Evolutionary conservation across 2,329 filamentous ascomycete genomes (phyloP), one percentile per base, ranked within the genome.

Genomic region (Lojkania enalia): DNA sequence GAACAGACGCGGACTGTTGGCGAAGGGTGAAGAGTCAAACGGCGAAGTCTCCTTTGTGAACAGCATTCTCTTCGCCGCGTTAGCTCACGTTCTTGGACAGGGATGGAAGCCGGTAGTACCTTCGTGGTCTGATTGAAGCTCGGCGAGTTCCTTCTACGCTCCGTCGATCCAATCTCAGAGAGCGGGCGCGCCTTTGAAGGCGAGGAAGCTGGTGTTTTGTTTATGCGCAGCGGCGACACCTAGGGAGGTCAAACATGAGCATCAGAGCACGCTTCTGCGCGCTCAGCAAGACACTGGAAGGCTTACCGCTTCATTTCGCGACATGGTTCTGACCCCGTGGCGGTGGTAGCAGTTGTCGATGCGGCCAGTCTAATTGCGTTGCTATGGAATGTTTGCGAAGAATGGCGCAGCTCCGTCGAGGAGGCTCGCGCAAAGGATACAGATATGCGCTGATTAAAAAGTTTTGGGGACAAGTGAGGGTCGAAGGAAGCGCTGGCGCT

Each of bases 121-220:
- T 87, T 90, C 47, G 75, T 78, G 50, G 74, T 71, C 69, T 91
- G 87, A 62, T 87, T 90, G 82, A 86, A 95, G 76, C 87, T 95
- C 41, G 91, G 90, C 39, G 91, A 96, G 75, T 97, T 97, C 61
- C 91, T 82, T 67, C 92, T 83, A 71, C 84, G 86, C 72, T 91
- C 89, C 51, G 87, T 87, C 40, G 88, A 87, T 58, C 87, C 89
- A 64, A 99, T 84, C 75, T 99, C 94, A 51, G 90, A 88, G 54
- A 99, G 80, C 46, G 94, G 88, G 36, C 66, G 60, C 87, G 52
- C 77, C 70, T 85, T 91, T 62, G 75, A 71, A 33, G 86, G 82
- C 48, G 85, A 84, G 79, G 76, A 59, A 19, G n/a, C 23, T n/a
- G 64, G 64, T 62, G 73, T 80, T 74, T 90, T 91, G 72, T 85